A percentile compares a stretch with the other conserved stretches of the same genome.
These are phyloP conservation scores for Cephalotrichum gorgonifer DNA, from an alignment of 2,329 filamentous ascomycete species.

Conservation along the genomic window DNA sequence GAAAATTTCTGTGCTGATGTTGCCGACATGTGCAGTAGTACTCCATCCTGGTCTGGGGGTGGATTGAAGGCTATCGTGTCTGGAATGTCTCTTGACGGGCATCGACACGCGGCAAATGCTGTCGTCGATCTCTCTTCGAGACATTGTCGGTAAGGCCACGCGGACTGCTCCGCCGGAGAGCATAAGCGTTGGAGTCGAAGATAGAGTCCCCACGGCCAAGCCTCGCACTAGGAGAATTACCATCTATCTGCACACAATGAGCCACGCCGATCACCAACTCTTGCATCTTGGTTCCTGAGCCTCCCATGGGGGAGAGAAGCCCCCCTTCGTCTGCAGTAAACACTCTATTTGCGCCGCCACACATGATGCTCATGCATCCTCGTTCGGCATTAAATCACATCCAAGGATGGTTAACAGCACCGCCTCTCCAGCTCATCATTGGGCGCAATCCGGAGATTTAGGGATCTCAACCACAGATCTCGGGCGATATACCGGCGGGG, in stretches of 20 bases:
- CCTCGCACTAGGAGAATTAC: background rate
- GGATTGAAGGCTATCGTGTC: no score
- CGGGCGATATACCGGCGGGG: background rate
- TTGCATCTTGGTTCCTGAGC: slow-evolving; percentile 1
- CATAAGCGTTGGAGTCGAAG: background rate
- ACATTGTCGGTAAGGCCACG: background rate
- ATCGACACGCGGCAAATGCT: background rate
- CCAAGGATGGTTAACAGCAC: slow-evolving; percentile 2
- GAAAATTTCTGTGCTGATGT: no score
- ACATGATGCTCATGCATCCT: background rate
- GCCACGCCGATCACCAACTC: slow-evolving; percentile 3
- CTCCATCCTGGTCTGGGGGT: no score
- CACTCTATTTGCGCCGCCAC: background rate
- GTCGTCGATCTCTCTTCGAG: background rate
- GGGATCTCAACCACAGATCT: background rate
- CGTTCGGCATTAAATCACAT: background rate
- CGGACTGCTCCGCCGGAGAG: background rate
- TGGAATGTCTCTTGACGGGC: background rate
- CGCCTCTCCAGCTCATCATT: background rate
- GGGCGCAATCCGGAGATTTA: background rate
- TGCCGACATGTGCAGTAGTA: no score
- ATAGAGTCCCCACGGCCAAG: background rate
- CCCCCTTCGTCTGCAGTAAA: background rate
- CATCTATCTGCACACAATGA: background rate
- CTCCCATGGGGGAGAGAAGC: background rate